A percentile compares a stretch with the other conserved stretches of the same genome.
Conservation (phyloP, 805 yeast genomes). For the Metschnikowia aberdeeniae region DNA sequence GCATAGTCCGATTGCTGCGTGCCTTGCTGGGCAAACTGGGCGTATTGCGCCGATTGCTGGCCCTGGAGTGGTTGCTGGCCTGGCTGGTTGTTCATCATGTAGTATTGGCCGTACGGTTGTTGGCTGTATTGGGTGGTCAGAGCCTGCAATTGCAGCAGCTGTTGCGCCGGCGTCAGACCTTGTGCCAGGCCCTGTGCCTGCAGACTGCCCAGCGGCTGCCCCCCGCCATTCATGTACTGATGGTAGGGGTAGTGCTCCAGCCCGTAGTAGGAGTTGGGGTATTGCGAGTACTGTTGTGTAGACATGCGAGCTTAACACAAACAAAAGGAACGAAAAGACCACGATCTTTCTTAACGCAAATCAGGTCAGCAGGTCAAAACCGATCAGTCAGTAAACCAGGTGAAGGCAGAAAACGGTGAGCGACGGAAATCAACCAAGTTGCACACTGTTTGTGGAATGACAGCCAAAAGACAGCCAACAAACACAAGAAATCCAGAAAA, state of each 20-base stretch:
- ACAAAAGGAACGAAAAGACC: background rate
- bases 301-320: constrained; percentile 11
- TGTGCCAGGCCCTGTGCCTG: constrained; percentile 11
- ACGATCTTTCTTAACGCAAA: background rate
- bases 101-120: constrained; percentile 19
- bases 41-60: constrained; percentile 9
- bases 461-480: too few relatives aligned
- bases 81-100: constrained; percentile 17
- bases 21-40: constrained; percentile 13
- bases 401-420: too few relatives aligned
- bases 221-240: constrained; percentile 17
- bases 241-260: constrained; percentile 22
- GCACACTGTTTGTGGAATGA: too few relatives aligned
- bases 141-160: constrained; percentile 14
- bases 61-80: constrained; percentile 15
- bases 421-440: too few relatives aligned
- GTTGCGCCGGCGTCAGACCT: constrained; percentile 6
- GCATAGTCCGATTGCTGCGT: constrained; percentile 13
- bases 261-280: constrained; percentile 19
- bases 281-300: constrained; percentile 20
- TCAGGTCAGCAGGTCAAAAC: too few relatives aligned
- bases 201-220: constrained; percentile 13
- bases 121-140: constrained; percentile 15
- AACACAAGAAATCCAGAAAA: too few relatives aligned
- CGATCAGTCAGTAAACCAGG: too few relatives aligned